Conservation (phyloP, 2,329 filamentous ascomycete genomes). For the Ophiocordyceps camponoti-saundersi region DNA sequence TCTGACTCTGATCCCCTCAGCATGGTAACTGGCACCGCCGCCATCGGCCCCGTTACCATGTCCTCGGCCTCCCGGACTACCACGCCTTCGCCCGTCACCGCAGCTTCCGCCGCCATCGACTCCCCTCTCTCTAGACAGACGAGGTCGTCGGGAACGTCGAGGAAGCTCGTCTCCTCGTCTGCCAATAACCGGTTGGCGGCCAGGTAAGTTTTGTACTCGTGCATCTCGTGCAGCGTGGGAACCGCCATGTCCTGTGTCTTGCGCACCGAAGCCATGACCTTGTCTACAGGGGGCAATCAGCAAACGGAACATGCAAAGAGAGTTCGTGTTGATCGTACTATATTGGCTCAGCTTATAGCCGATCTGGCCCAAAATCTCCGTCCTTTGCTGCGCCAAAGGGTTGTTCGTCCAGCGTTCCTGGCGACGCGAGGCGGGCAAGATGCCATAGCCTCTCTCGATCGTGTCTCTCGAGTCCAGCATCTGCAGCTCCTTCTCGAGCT, state of each 20-base stretch:
- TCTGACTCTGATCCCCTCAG: no score
- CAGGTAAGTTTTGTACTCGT: constrained; percentile 35
- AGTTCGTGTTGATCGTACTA: constrained; percentile 25
- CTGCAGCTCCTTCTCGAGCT: constrained; percentile 64
- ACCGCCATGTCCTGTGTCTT: constrained; percentile 29
- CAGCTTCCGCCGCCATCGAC: background rate
- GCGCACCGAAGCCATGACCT: constrained; percentile 41
- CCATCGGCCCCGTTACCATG: no score
- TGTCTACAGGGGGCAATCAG: constrained; percentile 22
- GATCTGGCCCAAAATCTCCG: constrained; percentile 42
- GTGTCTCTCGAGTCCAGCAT: constrained; percentile 46
- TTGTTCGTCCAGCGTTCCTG: constrained; percentile 34
- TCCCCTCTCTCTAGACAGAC: constrained; percentile 16
- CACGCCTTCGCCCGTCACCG: no score
- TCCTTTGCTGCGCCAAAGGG: constrained; percentile 42
- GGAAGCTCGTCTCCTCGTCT: constrained; percentile 41
- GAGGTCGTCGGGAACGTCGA: constrained; percentile 37
- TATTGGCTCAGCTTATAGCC: constrained; percentile 52
- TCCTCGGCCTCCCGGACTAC: no score
- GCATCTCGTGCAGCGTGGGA: constrained; percentile 30
- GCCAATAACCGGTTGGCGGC: constrained; percentile 35
- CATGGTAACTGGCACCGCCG: no score
- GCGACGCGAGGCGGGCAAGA: constrained; percentile 42
- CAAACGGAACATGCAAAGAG: background rate
- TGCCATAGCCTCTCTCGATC: constrained; percentile 23